phyloP scores from a whole-genome alignment of 805 yeast species.

The Wickerhamomyces queroliae region DNA sequence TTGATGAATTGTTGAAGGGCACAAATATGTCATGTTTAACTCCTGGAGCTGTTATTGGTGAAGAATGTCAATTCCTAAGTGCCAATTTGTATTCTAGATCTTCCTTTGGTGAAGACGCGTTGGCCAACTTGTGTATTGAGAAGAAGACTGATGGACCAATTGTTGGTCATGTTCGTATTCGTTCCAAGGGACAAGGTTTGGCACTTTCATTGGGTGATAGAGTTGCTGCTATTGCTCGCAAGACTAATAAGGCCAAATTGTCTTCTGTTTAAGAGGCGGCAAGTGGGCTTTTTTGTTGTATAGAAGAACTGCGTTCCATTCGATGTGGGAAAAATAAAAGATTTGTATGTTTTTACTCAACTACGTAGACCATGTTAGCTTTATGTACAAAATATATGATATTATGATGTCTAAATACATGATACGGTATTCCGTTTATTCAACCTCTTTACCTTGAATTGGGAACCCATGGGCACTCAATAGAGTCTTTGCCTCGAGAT shows the following conservation, averaged over 20 bases:
- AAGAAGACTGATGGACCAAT: slow-evolving; percentile 67
- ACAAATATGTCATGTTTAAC: slow-evolving; percentile 95
- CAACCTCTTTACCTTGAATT: slow-evolving; percentile 46
- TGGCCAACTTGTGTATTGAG: slow-evolving; percentile 93
- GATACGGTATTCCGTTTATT: slow-evolving; percentile 1
- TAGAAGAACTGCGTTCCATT: neutral
- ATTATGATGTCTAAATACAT: neutral
- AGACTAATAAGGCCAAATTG: slow-evolving; percentile 33
- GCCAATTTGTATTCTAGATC: slow-evolving; percentile 92
- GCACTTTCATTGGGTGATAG: slow-evolving; percentile 93
- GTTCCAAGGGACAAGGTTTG: slow-evolving; percentile 97
- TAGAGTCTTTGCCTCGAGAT: slow-evolving; percentile 81
- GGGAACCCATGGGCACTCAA: slow-evolving; percentile 81
- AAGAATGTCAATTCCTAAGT: slow-evolving; percentile 85
- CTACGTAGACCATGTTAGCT: neutral
- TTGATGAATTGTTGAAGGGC: slow-evolving; percentile 68
- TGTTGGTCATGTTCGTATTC: slow-evolving; percentile 90
- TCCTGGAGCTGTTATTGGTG: slow-evolving; percentile 85
- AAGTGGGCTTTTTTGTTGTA: neutral
- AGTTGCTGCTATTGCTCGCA: slow-evolving; percentile 77
- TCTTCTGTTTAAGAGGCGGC: slow-evolving; percentile 22
- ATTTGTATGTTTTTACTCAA: neutral
- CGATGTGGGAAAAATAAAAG: neutral
- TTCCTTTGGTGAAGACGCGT: slow-evolving; percentile 95
- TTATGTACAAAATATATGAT: neutral